phyloP scores from a whole-genome alignment of 2,329 filamentous ascomycete genomes.

The Cercospora sp. region DNA sequence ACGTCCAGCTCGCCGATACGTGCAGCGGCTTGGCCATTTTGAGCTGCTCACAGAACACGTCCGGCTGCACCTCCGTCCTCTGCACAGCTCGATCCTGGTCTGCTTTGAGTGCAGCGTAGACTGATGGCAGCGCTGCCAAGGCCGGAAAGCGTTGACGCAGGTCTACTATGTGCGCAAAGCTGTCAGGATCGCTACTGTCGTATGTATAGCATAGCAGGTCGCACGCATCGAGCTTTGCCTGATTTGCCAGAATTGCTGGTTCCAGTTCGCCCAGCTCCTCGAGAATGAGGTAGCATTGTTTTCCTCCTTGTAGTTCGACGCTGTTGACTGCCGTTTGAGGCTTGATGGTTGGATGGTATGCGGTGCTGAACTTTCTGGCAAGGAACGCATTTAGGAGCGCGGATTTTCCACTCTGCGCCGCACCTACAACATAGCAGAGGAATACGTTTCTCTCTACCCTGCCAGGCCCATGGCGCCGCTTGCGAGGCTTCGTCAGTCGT shows the following conservation, averaged over 20 bases:
- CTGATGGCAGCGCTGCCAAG: conserved; percentile 82
- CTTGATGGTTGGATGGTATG: conserved; percentile 93
- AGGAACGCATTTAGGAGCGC: conserved; percentile 88
- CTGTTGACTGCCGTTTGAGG: conserved; percentile 92
- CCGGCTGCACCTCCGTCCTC: conserved; percentile 83
- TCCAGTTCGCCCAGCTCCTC: conserved; percentile 96
- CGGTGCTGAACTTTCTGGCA: conserved; percentile 77
- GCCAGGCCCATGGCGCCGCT: conserved; percentile 76
- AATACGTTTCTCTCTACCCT: conserved; percentile 93
- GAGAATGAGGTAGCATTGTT: conserved; percentile 94
- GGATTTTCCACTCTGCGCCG: conserved; percentile 84
- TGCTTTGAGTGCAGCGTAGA: conserved; percentile 92
- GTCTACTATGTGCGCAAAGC: conserved; percentile 86
- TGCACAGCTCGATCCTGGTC: conserved; percentile 98
- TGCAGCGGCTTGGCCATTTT: conserved; percentile 91
- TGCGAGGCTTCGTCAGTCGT: conserved; percentile 89
- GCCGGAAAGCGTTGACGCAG: conserved; percentile 77
- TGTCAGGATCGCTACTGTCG: conserved; percentile 95
- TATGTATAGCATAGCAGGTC: conserved; percentile 95
- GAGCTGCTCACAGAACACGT: conserved; percentile 80
- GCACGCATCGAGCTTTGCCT: conserved; percentile 83
- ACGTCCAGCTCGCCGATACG: conserved; percentile 91
- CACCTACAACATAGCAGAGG: conserved; percentile 86
- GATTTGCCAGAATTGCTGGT: conserved; percentile 89
- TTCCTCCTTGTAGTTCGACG: conserved; percentile 91